A percentile compares a stretch with the other conserved stretches of the same genome.
phyloP scores from a whole-genome alignment of 192 early-diverging fungal genomes.

The Umbelopsis vinacea region DNA sequence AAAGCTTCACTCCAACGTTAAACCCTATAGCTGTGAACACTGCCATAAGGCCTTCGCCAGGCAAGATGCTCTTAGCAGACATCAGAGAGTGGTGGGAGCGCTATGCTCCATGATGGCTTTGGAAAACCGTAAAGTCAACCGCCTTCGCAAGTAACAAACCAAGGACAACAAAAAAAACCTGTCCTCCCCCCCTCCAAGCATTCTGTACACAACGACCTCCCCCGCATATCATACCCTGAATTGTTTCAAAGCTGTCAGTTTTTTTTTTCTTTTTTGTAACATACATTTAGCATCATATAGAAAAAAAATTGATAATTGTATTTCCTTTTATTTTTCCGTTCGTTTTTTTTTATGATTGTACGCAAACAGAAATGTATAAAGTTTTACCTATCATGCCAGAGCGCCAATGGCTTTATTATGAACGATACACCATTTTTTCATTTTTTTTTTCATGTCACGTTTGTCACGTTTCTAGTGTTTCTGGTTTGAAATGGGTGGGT shows the following conservation, averaged over 20 bases:
- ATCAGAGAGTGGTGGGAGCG: slow-evolving; percentile 39
- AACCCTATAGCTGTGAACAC: slow-evolving; percentile 69
- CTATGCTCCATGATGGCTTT: background rate
- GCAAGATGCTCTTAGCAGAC: slow-evolving; percentile 76
- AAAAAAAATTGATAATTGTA: slow-evolving; percentile 9
- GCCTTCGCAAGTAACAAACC: background rate
- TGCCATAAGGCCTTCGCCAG: slow-evolving; percentile 78
- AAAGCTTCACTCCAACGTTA: slow-evolving; percentile 73
- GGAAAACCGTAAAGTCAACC: slow-evolving; percentile 15
- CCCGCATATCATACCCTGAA: slow-evolving; percentile 10
- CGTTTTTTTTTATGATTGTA: too few relatives aligned
- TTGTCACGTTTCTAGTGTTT: too few relatives aligned
- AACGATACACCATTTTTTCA: too few relatives aligned
- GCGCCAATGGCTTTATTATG: too few relatives aligned
- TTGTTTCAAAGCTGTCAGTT: background rate
- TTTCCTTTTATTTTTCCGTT: background rate
- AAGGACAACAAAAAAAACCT: background rate
- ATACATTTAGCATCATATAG: background rate
- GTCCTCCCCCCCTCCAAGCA: background rate
- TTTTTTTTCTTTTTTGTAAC: background rate
- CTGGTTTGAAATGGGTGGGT: too few relatives aligned
- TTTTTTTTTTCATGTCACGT: too few relatives aligned
- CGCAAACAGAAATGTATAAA: too few relatives aligned
- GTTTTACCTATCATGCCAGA: too few relatives aligned
- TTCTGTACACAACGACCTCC: background rate